Conservation (phyloP, 2,329 filamentous ascomycete species). For the Biscogniauxia mediterranea region DNA sequence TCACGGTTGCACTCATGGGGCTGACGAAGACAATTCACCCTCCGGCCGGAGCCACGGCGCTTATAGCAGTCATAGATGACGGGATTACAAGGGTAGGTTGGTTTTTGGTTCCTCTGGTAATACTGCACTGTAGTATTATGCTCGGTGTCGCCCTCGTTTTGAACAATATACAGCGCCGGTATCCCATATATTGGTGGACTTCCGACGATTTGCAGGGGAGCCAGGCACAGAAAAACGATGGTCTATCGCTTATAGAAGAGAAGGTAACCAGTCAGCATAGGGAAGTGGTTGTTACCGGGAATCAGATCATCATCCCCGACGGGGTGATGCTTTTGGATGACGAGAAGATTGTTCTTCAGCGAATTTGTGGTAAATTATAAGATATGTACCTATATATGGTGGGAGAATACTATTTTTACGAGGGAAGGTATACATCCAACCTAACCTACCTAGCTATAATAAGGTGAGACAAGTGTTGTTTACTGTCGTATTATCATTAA, state of each 20-base stretch:
- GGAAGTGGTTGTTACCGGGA: constrained; percentile 9
- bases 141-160: constrained; percentile 59
- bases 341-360: constrained; percentile 15
- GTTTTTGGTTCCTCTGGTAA: constrained; percentile 62
- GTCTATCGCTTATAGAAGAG: constrained; percentile 8
- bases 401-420: background rate
- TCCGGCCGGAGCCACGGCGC: constrained; percentile 70
- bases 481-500: no score
- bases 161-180: constrained; percentile 68
- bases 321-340: constrained; percentile 11
- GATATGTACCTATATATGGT: no score
- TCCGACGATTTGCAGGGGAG: constrained; percentile 32
- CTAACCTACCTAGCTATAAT: no score
- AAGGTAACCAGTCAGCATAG: constrained; percentile 1
- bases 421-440: background rate
- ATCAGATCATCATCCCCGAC: constrained; percentile 10
- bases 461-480: no score
- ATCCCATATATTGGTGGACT: constrained; percentile 71
- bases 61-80: constrained; percentile 63
- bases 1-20: constrained; percentile 63
- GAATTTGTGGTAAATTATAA: constrained; percentile 14
- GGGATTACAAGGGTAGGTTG: constrained; percentile 60
- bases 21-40: constrained; percentile 72
- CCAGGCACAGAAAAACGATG: background rate
- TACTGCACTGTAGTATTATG: constrained; percentile 62